Base-by-base conservation (phyloP, 2,329 filamentous ascomycete species). In the Apiospora kogelbergensis region DNA sequence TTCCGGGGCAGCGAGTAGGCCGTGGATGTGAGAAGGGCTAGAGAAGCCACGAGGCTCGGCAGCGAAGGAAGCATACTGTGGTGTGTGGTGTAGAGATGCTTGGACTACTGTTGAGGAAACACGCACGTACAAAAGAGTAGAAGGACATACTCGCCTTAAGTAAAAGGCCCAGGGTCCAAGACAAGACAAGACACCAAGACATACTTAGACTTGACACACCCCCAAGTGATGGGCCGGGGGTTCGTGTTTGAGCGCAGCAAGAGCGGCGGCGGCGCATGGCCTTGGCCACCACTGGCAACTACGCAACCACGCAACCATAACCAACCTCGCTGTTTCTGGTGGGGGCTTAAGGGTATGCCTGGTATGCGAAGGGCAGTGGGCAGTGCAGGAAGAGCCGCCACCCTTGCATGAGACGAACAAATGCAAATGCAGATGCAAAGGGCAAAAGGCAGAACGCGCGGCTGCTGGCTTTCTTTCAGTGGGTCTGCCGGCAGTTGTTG, bases 1-100 rank as follows among this genome's bases (percentile, higher is more conserved):
- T 37, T 48, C n/a, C 75, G 73, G 17, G 74, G 74, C 4, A 72
- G 26, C 9, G 72, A 69, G 46, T 73, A 60, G 9, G 65, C 74
- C 40, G 74, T 71, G 41, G 73, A 70, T 53, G 73, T 68, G 37
- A 77, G 69, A 53, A 72, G 71, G 66, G 75, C 76, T 40, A 73
- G 67, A 17, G 73, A 71, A 46, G 74, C 71, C 48, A 76, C 70
- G 68, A 74, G 70, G 66, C 72, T 73, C 66, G 70, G 70, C 74
- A 77, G 72, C 65, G 75, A 76, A 69, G 72, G 69, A 64, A 76
- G 48, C 76, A 78, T 78, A 46, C 40, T 44, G n/a, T 22, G 60
- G 33, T 33, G 40, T 41, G 40, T 20, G 63, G 63, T 42, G 44
- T 41, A 40, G n/a, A 24, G 41, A 65, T 65, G 37, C 33, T 41